Evolutionary conservation across 305 asterid species (phyloP).

Genomic region (Fraxinus angustifolia): DNA sequence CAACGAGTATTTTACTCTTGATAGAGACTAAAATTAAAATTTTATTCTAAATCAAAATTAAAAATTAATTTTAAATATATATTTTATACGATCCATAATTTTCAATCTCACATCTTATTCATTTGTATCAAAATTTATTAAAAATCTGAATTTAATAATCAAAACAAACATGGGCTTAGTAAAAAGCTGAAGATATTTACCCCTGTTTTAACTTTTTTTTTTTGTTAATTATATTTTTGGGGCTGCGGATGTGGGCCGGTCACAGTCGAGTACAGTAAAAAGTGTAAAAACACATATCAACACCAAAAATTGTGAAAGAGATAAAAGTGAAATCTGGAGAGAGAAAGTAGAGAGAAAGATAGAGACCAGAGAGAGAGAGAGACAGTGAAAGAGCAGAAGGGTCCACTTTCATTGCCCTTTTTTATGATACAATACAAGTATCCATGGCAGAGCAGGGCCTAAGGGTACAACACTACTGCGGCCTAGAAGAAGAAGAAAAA

Average conservation of each 20-base stretch:
- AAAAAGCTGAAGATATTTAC: not conserved
- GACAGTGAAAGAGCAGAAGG: slow-evolving; percentile 18
- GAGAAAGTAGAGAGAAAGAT: not conserved
- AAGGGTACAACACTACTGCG: slow-evolving; percentile 30
- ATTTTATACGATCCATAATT: not conserved
- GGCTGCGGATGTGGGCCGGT: not conserved
- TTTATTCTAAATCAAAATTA: no score
- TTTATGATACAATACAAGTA: slow-evolving; percentile 36
- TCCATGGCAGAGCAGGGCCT: slow-evolving; percentile 44
- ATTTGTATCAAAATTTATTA: not conserved
- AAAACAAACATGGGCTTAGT: not conserved
- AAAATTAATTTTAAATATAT: no score
- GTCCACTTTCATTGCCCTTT: slow-evolving; percentile 39
- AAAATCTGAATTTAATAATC: not conserved
- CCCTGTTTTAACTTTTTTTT: not conserved
- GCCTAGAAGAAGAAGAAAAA: not conserved
- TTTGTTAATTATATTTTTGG: not conserved
- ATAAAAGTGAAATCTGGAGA: slow-evolving; percentile 1
- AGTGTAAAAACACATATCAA: slow-evolving; percentile 2
- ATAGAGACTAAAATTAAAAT: no score
- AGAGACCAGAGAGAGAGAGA: not conserved
- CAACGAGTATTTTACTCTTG: not conserved
- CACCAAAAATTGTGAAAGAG: not conserved
- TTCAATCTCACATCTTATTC: not conserved
- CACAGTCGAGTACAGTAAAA: not conserved